Evolutionary conservation across 2,329 filamentous ascomycete genomes (phyloP), one percentile per base, ranked within the genome.

Genomic region (Paecilomyces sp.): DNA sequence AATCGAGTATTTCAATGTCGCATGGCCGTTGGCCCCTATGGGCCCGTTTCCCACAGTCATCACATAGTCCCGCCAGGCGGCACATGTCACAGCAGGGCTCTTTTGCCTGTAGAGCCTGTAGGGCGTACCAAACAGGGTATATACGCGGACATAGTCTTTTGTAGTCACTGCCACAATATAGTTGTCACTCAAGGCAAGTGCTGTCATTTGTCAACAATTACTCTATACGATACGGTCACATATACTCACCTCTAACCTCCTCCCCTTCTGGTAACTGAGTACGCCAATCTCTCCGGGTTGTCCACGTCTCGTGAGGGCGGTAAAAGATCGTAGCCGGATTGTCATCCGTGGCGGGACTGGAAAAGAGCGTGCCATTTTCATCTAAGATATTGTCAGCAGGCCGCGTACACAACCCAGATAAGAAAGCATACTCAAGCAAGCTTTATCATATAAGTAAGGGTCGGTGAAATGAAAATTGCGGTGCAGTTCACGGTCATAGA

Each of bases 401-500:
- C 9, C 51, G 13, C 6, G 30, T 34, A 31, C 41, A 36, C 18
- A 12, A 7, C 6, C 28, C 22, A 34, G 54, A 55, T 57, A 64
- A 60, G 8, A 55, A 58, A 28, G 54, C 75, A 87, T 60, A 79
- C 79, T 91, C 6, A 99, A 80, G 69, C 93, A 97, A 22, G 94
- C 93, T 75, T 96, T 97, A 77, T 99, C 94, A 75, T 97, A 97
- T 3, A 92, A 82, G 71, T 92, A 97, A 0, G 92, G 93, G 71
- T 99, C 94, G 12, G 92, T 97, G 73, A 99, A 97, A 77, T 97
- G 94, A 68, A 97, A 97, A 73, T 97, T 92, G 55, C 93, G 85
- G 72, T 96, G 89, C 61, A 89, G 87, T 66, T 96, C 92, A 60
- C 92, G 89, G 73, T 99, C 95, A 72, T 97, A 97, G 73, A 99